phyloP scores from a whole-genome alignment of 2,329 filamentous ascomycete species.

The Aspergillus pseudoglaucus region DNA sequence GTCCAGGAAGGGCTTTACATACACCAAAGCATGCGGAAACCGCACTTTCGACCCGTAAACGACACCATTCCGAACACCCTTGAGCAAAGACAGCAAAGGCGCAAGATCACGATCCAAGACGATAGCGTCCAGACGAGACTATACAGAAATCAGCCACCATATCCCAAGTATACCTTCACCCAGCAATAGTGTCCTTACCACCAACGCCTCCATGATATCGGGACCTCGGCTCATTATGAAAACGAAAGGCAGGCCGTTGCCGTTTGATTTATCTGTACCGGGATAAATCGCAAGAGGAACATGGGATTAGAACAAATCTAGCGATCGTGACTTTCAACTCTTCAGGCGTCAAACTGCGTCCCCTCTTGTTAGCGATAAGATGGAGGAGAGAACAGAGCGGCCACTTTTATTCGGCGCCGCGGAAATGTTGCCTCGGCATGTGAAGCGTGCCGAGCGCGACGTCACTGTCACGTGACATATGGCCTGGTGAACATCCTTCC shows the following conservation, averaged over 20 bases:
- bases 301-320: conserved; percentile 1
- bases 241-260: background rate
- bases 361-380: conserved; percentile 1
- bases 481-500: no score
- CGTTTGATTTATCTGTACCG: conserved; percentile 4
- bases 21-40: conserved; percentile 94
- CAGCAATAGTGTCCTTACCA: conserved; percentile 17
- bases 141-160: conserved; percentile 3
- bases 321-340: no score
- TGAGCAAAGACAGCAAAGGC: conserved; percentile 75
- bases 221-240: conserved; percentile 22
- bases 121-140: conserved; percentile 68
- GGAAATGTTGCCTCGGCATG: conserved; percentile 35
- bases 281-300: conserved; percentile 5
- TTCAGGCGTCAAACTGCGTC: conserved; percentile 2
- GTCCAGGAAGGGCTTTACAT: conserved; percentile 19
- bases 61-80: conserved; percentile 91
- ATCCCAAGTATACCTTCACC: background rate
- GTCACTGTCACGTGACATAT: conserved; percentile 28
- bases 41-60: conserved; percentile 97
- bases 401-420: background rate
- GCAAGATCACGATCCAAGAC: conserved; percentile 79
- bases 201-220: conserved; percentile 28
- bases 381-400: conserved; percentile 4
- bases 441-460: conserved; percentile 25